These are phyloP conservation scores for Aspergillus tanneri DNA, from an alignment of 2,329 filamentous ascomycete species.

Conservation along the genomic window DNA sequence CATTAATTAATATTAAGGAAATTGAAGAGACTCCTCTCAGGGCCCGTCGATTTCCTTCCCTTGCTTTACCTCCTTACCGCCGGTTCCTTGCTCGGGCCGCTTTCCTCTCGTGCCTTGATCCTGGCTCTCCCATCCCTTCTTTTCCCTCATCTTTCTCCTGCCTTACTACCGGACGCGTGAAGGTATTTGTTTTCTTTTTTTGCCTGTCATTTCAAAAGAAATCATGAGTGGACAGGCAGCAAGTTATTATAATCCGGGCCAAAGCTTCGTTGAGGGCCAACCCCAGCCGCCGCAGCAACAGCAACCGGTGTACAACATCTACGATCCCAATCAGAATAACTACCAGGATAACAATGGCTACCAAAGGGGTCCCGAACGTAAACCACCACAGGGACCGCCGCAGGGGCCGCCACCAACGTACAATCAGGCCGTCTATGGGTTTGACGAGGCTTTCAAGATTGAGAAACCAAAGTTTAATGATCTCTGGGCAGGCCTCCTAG, in stretches of 20 bases:
- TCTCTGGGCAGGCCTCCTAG: constrained; percentile 79
- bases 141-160: neutral
- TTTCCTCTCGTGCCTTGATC: constrained; percentile 4
- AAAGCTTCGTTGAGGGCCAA: constrained; percentile 23
- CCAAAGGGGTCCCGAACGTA: constrained; percentile 18
- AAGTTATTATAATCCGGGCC: constrained; percentile 36
- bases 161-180: neutral
- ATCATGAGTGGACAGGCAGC: constrained; percentile 40
- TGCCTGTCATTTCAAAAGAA: constrained; percentile 11
- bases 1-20: too few relatives aligned
- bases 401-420: constrained; percentile 31
- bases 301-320: constrained; percentile 16
- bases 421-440: constrained; percentile 48
- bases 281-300: constrained; percentile 15
- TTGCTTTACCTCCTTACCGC: neutral
- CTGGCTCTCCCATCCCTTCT: neutral
- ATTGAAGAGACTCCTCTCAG: too few relatives aligned
- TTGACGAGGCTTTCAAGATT: constrained; percentile 79
- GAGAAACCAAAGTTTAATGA: constrained; percentile 87
- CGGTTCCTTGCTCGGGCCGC: too few relatives aligned
- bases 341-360: constrained; percentile 18
- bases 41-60: neutral
- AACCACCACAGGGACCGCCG: constrained; percentile 20
- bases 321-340: constrained; percentile 19
- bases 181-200: neutral